Conservation (phyloP, 1,284 basidiomycete genomes). For the Tilletiopsis washingtonensis region DNA sequence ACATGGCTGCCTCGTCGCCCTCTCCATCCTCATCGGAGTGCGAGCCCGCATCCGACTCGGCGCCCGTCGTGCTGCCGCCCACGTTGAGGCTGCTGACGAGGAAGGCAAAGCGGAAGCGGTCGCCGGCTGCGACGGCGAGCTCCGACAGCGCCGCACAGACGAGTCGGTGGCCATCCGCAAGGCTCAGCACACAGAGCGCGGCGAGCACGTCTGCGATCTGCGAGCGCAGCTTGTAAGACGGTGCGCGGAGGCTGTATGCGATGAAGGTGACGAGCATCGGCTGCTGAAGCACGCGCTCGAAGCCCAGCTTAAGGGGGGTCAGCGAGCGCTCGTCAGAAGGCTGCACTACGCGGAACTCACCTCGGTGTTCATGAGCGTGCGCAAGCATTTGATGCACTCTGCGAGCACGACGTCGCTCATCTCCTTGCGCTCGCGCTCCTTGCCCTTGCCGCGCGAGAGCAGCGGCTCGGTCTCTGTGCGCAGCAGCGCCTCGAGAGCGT, state of each 20-base stretch:
- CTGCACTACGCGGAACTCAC: conserved; percentile 55
- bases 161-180: conserved; percentile 62
- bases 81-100: conserved; percentile 60
- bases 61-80: conserved; percentile 6
- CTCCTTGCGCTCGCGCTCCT: conserved; percentile 23
- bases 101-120: conserved; percentile 70
- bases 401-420: conserved; percentile 29
- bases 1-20: conserved; percentile 49
- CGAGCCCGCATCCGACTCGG: conserved; percentile 30
- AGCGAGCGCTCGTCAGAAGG: no score
- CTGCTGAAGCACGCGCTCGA: conserved; percentile 61
- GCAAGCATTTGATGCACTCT: conserved; percentile 62
- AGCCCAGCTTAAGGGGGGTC: conserved; percentile 63
- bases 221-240: conserved; percentile 61
- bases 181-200: conserved; percentile 69
- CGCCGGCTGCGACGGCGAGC: conserved; percentile 63
- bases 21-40: conserved; percentile 3
- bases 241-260: conserved; percentile 60
- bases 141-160: conserved; percentile 73
- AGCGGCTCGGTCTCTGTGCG: conserved; percentile 16
- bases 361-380: conserved; percentile 75
- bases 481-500: conserved; percentile 47
- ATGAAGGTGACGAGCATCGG: conserved; percentile 66
- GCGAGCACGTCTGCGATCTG: conserved; percentile 71
- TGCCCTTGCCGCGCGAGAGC: background rate